These are phyloP conservation scores for Fusarium torulosum DNA, from an alignment of 2,329 filamentous ascomycete species.

Conservation along the genomic window DNA sequence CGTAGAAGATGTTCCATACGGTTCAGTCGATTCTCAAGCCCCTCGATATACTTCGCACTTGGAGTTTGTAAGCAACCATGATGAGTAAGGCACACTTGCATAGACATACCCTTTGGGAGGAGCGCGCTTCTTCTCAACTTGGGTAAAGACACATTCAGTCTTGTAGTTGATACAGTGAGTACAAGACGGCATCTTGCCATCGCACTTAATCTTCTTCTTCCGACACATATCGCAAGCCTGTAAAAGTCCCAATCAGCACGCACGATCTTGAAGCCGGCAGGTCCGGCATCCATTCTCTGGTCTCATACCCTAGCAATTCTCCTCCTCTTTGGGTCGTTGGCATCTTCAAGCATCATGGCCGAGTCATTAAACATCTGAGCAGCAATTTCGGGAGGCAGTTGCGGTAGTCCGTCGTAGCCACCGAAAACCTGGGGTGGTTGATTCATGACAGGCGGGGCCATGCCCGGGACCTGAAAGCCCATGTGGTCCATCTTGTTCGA, in stretches of 20 bases:
- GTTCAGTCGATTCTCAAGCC: slow-evolving; percentile 92
- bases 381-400: slow-evolving; percentile 68
- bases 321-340: slow-evolving; percentile 87
- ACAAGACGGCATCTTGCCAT: slow-evolving; percentile 94
- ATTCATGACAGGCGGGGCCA: slow-evolving; percentile 72
- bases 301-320: slow-evolving; percentile 83
- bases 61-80: slow-evolving; percentile 36
- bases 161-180: slow-evolving; percentile 98
- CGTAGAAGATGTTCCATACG: slow-evolving; percentile 94
- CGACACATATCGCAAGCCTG: slow-evolving; percentile 96
- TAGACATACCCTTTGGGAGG: slow-evolving; percentile 88
- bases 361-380: slow-evolving; percentile 72
- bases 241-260: slow-evolving; percentile 31
- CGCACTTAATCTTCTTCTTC: slow-evolving; percentile 98
- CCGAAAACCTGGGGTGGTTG: slow-evolving; percentile 78
- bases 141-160: slow-evolving; percentile 96
- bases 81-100: background rate
- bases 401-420: slow-evolving; percentile 71
- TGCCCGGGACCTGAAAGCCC: slow-evolving; percentile 69
- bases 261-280: slow-evolving; percentile 5
- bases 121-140: slow-evolving; percentile 98
- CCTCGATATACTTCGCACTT: slow-evolving; percentile 97
- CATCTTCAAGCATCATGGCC: slow-evolving; percentile 69
- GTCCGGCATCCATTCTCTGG: background rate
- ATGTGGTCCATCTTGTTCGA: slow-evolving; percentile 60